These are phyloP conservation scores for Paecilomyces sp. DNA, from an alignment of 2,329 filamentous ascomycete species.

Conservation along the genomic window DNA sequence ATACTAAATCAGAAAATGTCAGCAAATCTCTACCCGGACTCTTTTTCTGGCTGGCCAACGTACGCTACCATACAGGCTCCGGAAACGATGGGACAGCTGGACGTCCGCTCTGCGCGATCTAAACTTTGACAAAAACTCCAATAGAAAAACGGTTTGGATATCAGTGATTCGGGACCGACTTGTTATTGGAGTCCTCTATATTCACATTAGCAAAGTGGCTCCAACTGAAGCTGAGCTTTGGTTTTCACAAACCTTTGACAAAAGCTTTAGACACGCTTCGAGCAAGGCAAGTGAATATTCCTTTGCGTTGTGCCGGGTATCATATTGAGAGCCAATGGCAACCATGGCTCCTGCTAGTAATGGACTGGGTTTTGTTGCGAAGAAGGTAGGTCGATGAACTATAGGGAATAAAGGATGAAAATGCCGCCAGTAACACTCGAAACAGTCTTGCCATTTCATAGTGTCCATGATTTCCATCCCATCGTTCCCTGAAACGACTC, in stretches of 20 bases:
- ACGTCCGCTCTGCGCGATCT: constrained; percentile 23
- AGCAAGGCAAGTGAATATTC: constrained; percentile 25
- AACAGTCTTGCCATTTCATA: constrained; percentile 24
- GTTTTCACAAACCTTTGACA: constrained; percentile 14
- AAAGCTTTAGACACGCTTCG: constrained; percentile 24
- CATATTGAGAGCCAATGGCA: constrained; percentile 29
- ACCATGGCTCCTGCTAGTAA: constrained; percentile 26
- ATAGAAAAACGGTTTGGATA: constrained; percentile 27
- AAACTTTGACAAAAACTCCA: constrained; percentile 26
- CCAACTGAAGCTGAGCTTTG: not conserved
- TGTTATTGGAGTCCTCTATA: constrained; percentile 21
- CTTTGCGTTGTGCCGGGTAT: constrained; percentile 24
- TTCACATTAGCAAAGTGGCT: not conserved
- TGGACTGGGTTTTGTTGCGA: constrained; percentile 22
- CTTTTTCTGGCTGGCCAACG: constrained; percentile 4
- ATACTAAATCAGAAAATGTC: constrained; percentile 11
- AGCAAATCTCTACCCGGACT: not conserved
- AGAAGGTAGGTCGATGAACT: constrained; percentile 25
- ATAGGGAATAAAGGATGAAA: constrained; percentile 30
- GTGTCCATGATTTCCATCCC: constrained; percentile 28
- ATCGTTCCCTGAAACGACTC: constrained; percentile 23
- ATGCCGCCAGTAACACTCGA: constrained; percentile 28
- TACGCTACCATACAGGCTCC: constrained; percentile 26
- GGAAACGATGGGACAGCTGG: constrained; percentile 25
- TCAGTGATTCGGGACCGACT: constrained; percentile 25